phyloP scores from a whole-genome alignment of 148 eudicot species.

The Salicornia ramosissima region DNA sequence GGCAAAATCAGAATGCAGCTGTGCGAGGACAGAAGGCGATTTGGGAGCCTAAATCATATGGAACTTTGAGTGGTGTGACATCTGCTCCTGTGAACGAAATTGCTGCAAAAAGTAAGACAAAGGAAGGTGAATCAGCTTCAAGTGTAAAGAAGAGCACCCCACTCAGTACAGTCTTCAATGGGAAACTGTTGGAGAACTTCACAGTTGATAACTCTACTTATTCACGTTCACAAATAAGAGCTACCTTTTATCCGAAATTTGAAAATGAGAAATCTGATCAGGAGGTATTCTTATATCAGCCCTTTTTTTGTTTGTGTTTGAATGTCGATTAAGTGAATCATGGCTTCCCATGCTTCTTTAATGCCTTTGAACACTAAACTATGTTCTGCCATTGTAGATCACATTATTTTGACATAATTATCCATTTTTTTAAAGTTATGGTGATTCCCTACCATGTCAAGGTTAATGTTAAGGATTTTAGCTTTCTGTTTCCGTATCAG shows the following conservation, averaged over 20 bases:
- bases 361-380: neutral
- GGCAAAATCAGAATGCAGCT: constrained; percentile 22
- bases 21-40: constrained; percentile 35
- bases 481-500: too few relatives aligned
- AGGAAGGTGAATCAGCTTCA: constrained; percentile 26
- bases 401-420: too few relatives aligned
- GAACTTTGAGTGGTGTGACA: constrained; percentile 38
- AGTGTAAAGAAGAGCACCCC: constrained; percentile 24
- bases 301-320: neutral
- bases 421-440: too few relatives aligned
- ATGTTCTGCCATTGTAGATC: too few relatives aligned
- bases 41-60: constrained; percentile 64
- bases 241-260: constrained; percentile 94
- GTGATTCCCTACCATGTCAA: too few relatives aligned
- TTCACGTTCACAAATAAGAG: constrained; percentile 76
- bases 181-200: constrained; percentile 56
- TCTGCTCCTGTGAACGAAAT: constrained; percentile 26
- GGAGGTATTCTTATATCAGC: constrained; percentile 49
- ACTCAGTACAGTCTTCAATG: constrained; percentile 35
- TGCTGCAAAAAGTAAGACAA: constrained; percentile 11
- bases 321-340: neutral
- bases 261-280: constrained; percentile 98
- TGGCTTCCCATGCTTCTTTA: neutral
- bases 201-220: constrained; percentile 68
- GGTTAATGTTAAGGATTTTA: too few relatives aligned